Conservation (phyloP, 768 basidiomycete genomes). For the Tricholoma bakamatsutake region DNA sequence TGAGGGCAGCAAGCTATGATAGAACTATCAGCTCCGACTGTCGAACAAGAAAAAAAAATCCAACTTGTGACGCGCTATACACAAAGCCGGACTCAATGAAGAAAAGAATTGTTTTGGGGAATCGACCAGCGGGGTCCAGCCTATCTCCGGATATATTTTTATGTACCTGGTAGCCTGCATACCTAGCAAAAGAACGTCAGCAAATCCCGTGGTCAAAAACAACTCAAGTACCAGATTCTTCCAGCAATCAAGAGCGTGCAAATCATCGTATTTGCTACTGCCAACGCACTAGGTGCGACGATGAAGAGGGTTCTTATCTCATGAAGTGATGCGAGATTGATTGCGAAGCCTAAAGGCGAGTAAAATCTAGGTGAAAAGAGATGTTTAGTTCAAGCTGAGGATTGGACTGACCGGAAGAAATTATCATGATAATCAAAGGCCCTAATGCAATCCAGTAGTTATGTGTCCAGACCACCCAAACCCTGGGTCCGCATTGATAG, state of each 20-base stretch:
- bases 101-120: constrained; percentile 3
- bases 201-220: neutral
- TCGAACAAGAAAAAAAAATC: neutral
- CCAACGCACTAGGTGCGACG: constrained; percentile 6
- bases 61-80: constrained; percentile 6
- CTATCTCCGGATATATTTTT: neutral
- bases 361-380: neutral
- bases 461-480: constrained; percentile 13
- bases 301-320: constrained; percentile 7
- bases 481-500: neutral
- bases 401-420: constrained; percentile 3
- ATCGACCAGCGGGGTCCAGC: neutral
- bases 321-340: constrained; percentile 1
- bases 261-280: constrained; percentile 10
- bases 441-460: constrained; percentile 8
- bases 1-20: constrained; percentile 7
- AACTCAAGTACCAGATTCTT: constrained; percentile 9
- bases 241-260: constrained; percentile 13
- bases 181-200: constrained; percentile 1
- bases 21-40: neutral
- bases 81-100: constrained; percentile 11
- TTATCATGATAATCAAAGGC: constrained; percentile 8
- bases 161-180: constrained; percentile 5
- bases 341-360: constrained; percentile 2
- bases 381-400: neutral